Percentiles rank a stretch among this genome's conserved stretches.
Conservation (phyloP, 345 rosid species). For the Fremontodendron californicum region DNA sequence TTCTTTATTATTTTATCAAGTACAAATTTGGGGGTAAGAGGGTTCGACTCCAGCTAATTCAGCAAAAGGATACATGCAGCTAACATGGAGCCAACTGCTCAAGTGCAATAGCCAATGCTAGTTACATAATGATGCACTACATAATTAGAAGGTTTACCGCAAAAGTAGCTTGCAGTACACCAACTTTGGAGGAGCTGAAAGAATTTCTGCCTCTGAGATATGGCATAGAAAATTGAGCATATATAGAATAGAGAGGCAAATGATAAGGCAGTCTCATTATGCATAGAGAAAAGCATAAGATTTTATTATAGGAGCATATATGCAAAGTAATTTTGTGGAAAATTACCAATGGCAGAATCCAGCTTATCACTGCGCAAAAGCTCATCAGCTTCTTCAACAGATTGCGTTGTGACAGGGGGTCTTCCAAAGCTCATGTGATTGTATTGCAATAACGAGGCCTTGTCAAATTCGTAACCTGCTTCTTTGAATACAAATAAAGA, state of each 20-base stretch:
- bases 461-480: constrained; percentile 67
- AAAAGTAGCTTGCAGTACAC: constrained; percentile 89
- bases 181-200: constrained; percentile 95
- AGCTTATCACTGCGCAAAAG: constrained; percentile 54
- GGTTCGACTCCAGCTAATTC: neutral
- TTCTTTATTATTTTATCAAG: neutral
- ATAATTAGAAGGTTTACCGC: constrained; percentile 46
- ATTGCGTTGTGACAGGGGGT: constrained; percentile 73
- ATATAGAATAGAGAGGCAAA: too few species aligned
- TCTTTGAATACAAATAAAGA: neutral
- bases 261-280: too few species aligned
- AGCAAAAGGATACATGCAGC: neutral
- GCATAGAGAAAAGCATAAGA: neutral
- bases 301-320: neutral
- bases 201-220: constrained; percentile 90
- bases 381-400: constrained; percentile 74
- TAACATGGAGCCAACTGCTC: neutral
- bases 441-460: constrained; percentile 61
- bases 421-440: constrained; percentile 98
- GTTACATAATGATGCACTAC: neutral
- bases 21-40: neutral
- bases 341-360: constrained; percentile 73
- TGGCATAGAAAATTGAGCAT: too few species aligned
- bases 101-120: neutral
- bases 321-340: neutral